Conservation (phyloP, 2,329 filamentous ascomycete species). For the Mollisiaceae sp. region DNA sequence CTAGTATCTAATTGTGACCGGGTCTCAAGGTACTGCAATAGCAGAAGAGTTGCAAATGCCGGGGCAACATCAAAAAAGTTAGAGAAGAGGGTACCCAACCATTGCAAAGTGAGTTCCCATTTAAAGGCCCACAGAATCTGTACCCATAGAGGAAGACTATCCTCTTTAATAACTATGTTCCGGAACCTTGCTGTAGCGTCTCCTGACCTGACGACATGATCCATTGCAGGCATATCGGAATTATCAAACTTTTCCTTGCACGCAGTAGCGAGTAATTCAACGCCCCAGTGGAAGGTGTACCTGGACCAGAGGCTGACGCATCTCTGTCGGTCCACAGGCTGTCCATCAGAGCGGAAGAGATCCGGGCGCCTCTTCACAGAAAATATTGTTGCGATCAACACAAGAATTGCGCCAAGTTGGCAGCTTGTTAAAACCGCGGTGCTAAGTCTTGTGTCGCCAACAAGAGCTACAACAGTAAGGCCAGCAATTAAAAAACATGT, state of each 20-base stretch:
- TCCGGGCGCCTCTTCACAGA: constrained; percentile 67
- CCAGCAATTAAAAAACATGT: constrained; percentile 27
- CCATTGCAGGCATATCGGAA: constrained; percentile 64
- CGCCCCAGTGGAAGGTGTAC: constrained; percentile 69
- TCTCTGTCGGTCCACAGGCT: constrained; percentile 66
- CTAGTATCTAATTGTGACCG: constrained; percentile 25
- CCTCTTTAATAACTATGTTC: constrained; percentile 45
- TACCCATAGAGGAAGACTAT: constrained; percentile 63
- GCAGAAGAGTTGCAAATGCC: constrained; percentile 32
- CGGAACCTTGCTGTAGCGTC: constrained; percentile 57
- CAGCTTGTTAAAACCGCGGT: constrained; percentile 16
- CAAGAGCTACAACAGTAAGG: constrained; percentile 19
- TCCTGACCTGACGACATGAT: constrained; percentile 56
- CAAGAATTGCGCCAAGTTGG: constrained; percentile 26
- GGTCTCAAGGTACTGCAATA: constrained; percentile 32
- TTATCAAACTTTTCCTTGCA: constrained; percentile 63
- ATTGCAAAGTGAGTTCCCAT: constrained; percentile 59
- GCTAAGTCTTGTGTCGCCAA: constrained; percentile 2
- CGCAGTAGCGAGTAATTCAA: constrained; percentile 57
- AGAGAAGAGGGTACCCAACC: constrained; percentile 24
- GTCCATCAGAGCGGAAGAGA: constrained; percentile 60
- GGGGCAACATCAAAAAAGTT: constrained; percentile 31
- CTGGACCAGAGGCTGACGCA: constrained; percentile 63
- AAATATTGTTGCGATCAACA: constrained; percentile 22
- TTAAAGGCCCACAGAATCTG: constrained; percentile 61